phyloP scores from a whole-genome alignment of 805 yeast genomes.

The Ogataea wickerhamii region DNA sequence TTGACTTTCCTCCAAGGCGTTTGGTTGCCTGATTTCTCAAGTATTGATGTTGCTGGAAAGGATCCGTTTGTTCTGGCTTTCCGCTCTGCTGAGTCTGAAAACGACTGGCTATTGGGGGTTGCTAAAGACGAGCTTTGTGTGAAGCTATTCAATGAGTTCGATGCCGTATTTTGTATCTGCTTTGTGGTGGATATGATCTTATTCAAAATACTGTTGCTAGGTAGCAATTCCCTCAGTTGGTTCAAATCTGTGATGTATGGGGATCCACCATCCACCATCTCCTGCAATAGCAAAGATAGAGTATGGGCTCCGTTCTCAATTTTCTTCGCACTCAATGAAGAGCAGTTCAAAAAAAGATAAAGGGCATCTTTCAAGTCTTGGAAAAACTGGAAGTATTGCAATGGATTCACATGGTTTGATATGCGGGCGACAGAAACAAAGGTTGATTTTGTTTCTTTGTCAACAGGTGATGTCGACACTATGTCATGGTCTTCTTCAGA shows the following conservation, averaged over 20 bases:
- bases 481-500: no score
- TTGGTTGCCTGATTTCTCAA: slow-evolving; percentile 34
- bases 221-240: slow-evolving; percentile 64
- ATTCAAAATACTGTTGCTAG: slow-evolving; percentile 54
- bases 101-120: slow-evolving; percentile 15
- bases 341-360: slow-evolving; percentile 39
- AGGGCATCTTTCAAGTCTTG: slow-evolving; percentile 37
- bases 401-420: slow-evolving; percentile 36
- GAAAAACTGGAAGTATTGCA: slow-evolving; percentile 41
- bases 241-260: slow-evolving; percentile 74
- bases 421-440: slow-evolving; percentile 7
- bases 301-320: slow-evolving; percentile 70
- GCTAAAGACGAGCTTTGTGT: slow-evolving; percentile 25
- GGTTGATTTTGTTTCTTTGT: background rate
- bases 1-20: slow-evolving; percentile 78
- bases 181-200: slow-evolving; percentile 44
- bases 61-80: slow-evolving; percentile 11
- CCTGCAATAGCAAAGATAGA: slow-evolving; percentile 65
- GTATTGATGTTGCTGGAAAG: slow-evolving; percentile 17
- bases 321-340: slow-evolving; percentile 52
- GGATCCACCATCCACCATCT: slow-evolving; percentile 72
- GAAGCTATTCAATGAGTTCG: slow-evolving; percentile 27
- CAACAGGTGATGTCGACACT: no score
- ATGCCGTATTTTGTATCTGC: slow-evolving; percentile 31
- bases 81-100: slow-evolving; percentile 12